phyloP scores from a whole-genome alignment of 2,329 filamentous ascomycete genomes.

The Coniochaeta ligniaria region DNA sequence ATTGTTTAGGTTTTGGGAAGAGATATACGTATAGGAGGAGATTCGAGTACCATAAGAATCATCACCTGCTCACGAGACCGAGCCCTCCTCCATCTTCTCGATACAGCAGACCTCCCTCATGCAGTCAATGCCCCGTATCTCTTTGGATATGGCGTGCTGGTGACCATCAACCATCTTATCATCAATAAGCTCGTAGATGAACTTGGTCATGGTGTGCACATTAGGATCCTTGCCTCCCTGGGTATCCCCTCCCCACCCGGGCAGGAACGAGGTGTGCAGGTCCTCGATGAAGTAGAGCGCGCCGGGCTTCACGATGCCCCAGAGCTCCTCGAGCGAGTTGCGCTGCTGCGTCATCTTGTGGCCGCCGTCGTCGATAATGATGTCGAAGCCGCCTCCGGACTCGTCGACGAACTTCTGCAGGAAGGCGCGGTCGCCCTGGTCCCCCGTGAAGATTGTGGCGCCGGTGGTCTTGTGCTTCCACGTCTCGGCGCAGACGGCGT shows the following conservation, averaged over 20 bases:
- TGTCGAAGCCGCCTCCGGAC: slow-evolving; percentile 26
- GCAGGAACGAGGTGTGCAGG: slow-evolving; percentile 20
- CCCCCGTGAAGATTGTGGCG: slow-evolving; percentile 30
- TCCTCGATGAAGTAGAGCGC: slow-evolving; percentile 27
- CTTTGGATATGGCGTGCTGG: slow-evolving; percentile 13
- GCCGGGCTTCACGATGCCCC: slow-evolving; percentile 26
- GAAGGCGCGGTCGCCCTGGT: slow-evolving; percentile 28
- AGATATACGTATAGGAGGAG: background rate
- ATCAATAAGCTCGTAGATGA: slow-evolving; percentile 17
- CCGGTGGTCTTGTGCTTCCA: slow-evolving; percentile 24
- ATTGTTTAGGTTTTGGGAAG: background rate
- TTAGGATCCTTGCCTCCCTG: slow-evolving; percentile 9
- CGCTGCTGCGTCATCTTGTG: slow-evolving; percentile 30
- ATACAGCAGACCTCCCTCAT: slow-evolving; percentile 20
- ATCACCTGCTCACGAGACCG: background rate
- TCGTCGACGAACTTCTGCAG: slow-evolving; percentile 25
- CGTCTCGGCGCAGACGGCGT: slow-evolving; percentile 25
- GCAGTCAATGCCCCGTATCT: slow-evolving; percentile 20
- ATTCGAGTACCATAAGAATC: background rate
- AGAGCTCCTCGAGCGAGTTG: slow-evolving; percentile 24
- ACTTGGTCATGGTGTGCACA: slow-evolving; percentile 18
- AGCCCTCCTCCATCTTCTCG: slow-evolving; percentile 14
- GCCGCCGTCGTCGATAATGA: slow-evolving; percentile 32
- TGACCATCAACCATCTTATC: slow-evolving; percentile 15
- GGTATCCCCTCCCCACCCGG: slow-evolving; percentile 15